Evolutionary conservation across 78 protist genomes (phyloP).

Genomic region (Planoprotostelium fungivorum): DNA sequence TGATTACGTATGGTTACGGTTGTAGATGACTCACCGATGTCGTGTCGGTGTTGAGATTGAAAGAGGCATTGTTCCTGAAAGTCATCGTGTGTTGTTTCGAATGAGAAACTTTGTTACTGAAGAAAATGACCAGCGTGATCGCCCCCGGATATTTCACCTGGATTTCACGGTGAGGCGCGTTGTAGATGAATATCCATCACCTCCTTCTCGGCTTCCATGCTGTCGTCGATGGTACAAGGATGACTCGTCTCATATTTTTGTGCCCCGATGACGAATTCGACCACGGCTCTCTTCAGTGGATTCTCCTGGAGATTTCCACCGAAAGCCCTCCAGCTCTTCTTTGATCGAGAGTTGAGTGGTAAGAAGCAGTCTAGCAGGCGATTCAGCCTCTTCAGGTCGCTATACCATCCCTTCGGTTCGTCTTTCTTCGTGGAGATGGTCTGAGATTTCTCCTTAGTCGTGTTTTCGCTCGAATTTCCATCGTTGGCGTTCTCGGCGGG

Average conservation of each 20-base stretch:
- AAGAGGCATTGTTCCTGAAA: not conserved
- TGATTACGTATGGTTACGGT: not conserved
- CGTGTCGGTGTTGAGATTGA: not conserved
- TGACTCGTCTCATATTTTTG: not conserved
- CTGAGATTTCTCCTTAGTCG: no score
- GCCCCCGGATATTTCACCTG: not conserved
- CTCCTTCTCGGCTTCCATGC: not conserved
- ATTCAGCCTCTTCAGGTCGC: not conserved
- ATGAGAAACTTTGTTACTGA: not conserved
- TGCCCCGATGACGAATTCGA: constrained; percentile 2
- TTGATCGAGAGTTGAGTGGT: not conserved
- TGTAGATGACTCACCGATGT: not conserved
- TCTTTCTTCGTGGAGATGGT: no score
- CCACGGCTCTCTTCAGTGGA: not conserved
- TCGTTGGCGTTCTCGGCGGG: no score
- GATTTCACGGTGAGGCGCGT: no score
- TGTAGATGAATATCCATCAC: no score
- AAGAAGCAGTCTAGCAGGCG: not conserved
- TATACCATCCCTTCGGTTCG: not conserved
- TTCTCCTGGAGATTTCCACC: not conserved
- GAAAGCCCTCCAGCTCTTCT: not conserved
- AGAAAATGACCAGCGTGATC: not conserved
- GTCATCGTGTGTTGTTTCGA: not conserved
- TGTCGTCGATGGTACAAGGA: not conserved
- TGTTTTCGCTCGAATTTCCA: no score